Evolutionary conservation across 164 flowering plant species (phyloP).

Genomic region (Kingdonia uniflora): DNA sequence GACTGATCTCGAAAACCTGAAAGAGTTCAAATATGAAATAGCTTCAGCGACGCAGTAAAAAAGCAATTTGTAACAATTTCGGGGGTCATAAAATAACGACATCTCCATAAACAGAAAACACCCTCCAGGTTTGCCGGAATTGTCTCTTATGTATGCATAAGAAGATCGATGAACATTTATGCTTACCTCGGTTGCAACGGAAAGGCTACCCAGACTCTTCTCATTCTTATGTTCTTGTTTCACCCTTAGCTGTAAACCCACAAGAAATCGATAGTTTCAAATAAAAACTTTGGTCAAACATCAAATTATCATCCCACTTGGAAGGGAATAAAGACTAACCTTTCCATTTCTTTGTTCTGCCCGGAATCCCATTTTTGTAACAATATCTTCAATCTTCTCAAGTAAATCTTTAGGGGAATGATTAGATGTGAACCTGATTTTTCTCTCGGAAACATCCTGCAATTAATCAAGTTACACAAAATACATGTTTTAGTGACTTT

Average conservation of each 20-base stretch:
- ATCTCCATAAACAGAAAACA: too few relatives aligned
- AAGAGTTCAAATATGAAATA: background rate
- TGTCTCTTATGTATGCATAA: too few relatives aligned
- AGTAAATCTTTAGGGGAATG: constrained; percentile 54
- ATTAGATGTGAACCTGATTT: constrained; percentile 81
- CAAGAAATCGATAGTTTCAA: background rate
- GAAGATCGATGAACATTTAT: too few relatives aligned
- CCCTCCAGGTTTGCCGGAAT: too few relatives aligned
- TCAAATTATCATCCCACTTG: background rate
- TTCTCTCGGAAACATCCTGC: constrained; percentile 86
- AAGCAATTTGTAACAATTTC: too few relatives aligned
- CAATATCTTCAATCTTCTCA: constrained; percentile 58
- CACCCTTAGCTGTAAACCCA: constrained; percentile 47
- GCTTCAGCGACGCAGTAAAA: too few relatives aligned
- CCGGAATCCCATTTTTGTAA: constrained; percentile 64
- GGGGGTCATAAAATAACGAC: too few relatives aligned
- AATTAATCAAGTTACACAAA: constrained; percentile 10
- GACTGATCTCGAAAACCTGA: constrained; percentile 84
- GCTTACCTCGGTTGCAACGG: constrained; percentile 67
- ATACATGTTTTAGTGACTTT: too few relatives aligned
- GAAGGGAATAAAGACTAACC: constrained; percentile 28
- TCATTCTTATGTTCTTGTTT: constrained; percentile 38
- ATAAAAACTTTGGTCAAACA: background rate
- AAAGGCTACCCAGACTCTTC: constrained; percentile 39
- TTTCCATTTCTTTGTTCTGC: constrained; percentile 66